Percentiles rank a stretch among this genome's conserved stretches.
phyloP scores from a whole-genome alignment of 495 filamentous ascomycete genomes.

The Bombardia bombarda region DNA sequence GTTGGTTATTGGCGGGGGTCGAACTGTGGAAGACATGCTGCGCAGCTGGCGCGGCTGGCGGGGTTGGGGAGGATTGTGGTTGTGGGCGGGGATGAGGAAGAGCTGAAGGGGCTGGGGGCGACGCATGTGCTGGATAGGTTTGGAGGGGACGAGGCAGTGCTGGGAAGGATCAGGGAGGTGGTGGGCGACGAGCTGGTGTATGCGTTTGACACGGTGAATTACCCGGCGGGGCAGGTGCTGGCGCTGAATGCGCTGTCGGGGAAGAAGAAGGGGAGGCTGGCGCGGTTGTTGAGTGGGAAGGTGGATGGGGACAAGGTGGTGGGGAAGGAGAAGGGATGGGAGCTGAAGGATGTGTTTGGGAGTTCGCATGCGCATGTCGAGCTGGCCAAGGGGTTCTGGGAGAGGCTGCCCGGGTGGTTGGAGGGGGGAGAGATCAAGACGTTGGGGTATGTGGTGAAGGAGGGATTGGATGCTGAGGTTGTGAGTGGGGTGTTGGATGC shows the following conservation, averaged over 20 bases:
- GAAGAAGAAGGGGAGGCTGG: constrained; percentile 9
- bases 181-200: constrained; percentile 24
- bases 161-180: constrained; percentile 22
- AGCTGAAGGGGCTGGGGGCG: constrained; percentile 19
- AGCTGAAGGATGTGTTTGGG: constrained; percentile 2
- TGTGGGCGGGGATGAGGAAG: constrained; percentile 5
- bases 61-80: constrained; percentile 22
- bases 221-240: constrained; percentile 8
- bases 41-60: constrained; percentile 22
- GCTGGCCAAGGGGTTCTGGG: constrained; percentile 9
- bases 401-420: constrained; percentile 6
- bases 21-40: constrained; percentile 19
- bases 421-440: constrained; percentile 7
- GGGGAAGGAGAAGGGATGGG: constrained; percentile 4
- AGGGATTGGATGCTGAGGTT: neutral
- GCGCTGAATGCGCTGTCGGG: constrained; percentile 6
- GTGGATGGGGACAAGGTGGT: constrained; percentile 2
- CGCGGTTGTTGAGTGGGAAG: neutral
- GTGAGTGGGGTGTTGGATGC: neutral
- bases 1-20: neutral
- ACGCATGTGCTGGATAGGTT: constrained; percentile 31
- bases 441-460: neutral
- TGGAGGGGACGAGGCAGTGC: constrained; percentile 31
- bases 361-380: constrained; percentile 2
- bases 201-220: constrained; percentile 17